A percentile compares a stretch with the other conserved stretches of the same genome.
phyloP scores from a whole-genome alignment of 1,139 yeast genomes.

The Nakaseomyces glabratus region DNA sequence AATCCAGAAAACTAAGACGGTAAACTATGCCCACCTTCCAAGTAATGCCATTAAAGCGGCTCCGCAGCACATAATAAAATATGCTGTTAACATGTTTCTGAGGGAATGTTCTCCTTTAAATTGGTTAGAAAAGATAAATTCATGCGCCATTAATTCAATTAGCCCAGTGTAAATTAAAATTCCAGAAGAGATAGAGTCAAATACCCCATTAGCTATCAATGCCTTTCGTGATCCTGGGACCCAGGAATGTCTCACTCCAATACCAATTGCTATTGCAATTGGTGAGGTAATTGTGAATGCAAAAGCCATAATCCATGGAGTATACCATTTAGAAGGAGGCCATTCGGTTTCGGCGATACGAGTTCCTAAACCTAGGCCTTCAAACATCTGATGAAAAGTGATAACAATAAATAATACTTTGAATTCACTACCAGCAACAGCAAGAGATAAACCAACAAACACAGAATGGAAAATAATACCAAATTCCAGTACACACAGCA shows the following conservation, averaged over 20 bases:
- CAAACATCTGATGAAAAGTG: slow-evolving; percentile 83
- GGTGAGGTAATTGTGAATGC: slow-evolving; percentile 70
- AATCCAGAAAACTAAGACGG: no score
- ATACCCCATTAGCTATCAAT: slow-evolving; percentile 62
- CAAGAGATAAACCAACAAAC: slow-evolving; percentile 64
- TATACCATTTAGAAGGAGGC: slow-evolving; percentile 36
- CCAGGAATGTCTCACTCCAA: slow-evolving; percentile 65
- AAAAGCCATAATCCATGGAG: slow-evolving; percentile 51
- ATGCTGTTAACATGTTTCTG: slow-evolving; percentile 30
- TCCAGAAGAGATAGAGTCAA: slow-evolving; percentile 78
- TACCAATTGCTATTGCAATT: slow-evolving; percentile 71
- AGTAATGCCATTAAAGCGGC: slow-evolving; percentile 76
- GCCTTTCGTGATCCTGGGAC: slow-evolving; percentile 56
- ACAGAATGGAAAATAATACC: slow-evolving; percentile 76
- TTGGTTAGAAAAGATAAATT: slow-evolving; percentile 61
- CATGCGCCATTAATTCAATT: slow-evolving; percentile 82
- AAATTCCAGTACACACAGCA: slow-evolving; percentile 59
- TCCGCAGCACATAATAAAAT: slow-evolving; percentile 48
- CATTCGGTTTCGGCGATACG: slow-evolving; percentile 67
- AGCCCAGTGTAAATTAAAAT: slow-evolving; percentile 74
- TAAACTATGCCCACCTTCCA: slow-evolving; percentile 87
- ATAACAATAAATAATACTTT: slow-evolving; percentile 68
- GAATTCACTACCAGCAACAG: slow-evolving; percentile 69
- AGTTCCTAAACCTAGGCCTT: slow-evolving; percentile 84
- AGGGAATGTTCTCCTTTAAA: slow-evolving; percentile 40